Evolutionary conservation across 2,329 filamentous ascomycete species (phyloP).

Genomic region (Exophiala xenobiotica): DNA sequence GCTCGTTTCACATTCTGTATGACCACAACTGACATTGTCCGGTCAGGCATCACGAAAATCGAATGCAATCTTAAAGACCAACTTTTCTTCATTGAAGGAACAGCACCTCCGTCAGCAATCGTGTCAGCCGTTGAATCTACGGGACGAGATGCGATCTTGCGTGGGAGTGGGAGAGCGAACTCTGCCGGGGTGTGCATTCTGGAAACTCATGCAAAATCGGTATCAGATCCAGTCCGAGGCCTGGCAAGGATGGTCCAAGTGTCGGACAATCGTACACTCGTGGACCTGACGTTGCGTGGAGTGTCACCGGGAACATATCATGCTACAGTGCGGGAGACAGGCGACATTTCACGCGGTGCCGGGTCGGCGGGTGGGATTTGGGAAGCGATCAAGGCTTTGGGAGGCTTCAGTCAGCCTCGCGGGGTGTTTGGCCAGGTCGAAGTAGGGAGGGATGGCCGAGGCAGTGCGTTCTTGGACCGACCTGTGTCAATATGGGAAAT

Average conservation of each 20-base stretch:
- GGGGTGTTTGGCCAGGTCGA: slow-evolving; percentile 73
- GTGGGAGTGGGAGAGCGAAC: slow-evolving; percentile 81
- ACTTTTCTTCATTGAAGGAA: slow-evolving; percentile 81
- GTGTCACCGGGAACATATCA: slow-evolving; percentile 77
- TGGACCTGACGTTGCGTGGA: slow-evolving; percentile 85
- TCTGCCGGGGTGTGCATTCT: slow-evolving; percentile 96
- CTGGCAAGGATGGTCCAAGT: slow-evolving; percentile 94
- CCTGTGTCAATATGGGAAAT: slow-evolving; percentile 91
- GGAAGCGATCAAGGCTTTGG: slow-evolving; percentile 53
- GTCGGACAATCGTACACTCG: slow-evolving; percentile 70
- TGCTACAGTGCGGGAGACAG: slow-evolving; percentile 80
- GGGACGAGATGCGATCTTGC: slow-evolving; percentile 88
- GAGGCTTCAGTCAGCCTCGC: slow-evolving; percentile 45
- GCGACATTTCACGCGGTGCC: slow-evolving; percentile 83
- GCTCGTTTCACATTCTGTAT: neutral
- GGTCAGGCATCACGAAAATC: slow-evolving; percentile 73
- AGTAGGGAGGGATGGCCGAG: slow-evolving; percentile 72
- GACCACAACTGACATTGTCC: slow-evolving; percentile 9
- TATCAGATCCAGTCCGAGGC: slow-evolving; percentile 72
- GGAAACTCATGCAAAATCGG: slow-evolving; percentile 69
- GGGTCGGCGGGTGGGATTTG: slow-evolving; percentile 80
- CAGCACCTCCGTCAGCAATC: slow-evolving; percentile 83
- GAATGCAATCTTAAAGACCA: slow-evolving; percentile 80
- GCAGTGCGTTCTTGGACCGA: slow-evolving; percentile 76
- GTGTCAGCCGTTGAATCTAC: slow-evolving; percentile 85